Conservation (phyloP, 192 early-diverging fungal genomes). For the Backusella tuberculispora region DNA sequence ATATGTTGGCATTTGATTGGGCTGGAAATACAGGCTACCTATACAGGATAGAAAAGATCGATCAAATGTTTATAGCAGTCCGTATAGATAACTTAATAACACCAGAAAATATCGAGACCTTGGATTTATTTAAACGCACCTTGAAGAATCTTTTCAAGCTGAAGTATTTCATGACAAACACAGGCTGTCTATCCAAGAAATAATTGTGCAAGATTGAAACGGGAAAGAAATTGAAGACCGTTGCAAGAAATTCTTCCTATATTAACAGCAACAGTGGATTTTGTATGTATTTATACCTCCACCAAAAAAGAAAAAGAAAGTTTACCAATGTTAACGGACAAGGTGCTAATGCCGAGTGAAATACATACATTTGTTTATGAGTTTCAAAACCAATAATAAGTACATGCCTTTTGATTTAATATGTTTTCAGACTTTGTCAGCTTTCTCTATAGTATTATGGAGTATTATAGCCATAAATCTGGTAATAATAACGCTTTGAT, state of each 20-base stretch:
- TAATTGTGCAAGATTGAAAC: neutral
- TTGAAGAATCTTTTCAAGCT: conserved; percentile 9
- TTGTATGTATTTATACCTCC: neutral
- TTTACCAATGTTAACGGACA: neutral
- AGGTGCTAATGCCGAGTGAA: too few species aligned
- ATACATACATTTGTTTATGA: too few species aligned
- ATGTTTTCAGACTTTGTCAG: too few species aligned
- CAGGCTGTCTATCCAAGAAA: neutral
- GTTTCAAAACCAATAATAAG: too few species aligned
- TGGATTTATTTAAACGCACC: neutral
- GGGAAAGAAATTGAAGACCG: neutral
- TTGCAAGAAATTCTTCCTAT: neutral
- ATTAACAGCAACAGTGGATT: neutral
- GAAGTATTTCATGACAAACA: conserved; percentile 10
- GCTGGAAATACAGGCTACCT: neutral
- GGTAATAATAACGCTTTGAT: too few species aligned
- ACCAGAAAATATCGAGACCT: conserved; percentile 14
- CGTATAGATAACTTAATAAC: conserved; percentile 4
- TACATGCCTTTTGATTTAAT: too few species aligned
- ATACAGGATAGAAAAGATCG: neutral
- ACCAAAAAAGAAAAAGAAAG: neutral
- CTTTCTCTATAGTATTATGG: too few species aligned
- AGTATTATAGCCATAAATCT: too few species aligned
- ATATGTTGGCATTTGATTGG: conserved; percentile 4
- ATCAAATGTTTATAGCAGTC: conserved; percentile 4